A percentile compares a stretch with the other conserved stretches of the same genome.
Evolutionary conservation across 108 stramenopile genomes (phyloP).

Genomic region (Discostella pseudostelligera): DNA sequence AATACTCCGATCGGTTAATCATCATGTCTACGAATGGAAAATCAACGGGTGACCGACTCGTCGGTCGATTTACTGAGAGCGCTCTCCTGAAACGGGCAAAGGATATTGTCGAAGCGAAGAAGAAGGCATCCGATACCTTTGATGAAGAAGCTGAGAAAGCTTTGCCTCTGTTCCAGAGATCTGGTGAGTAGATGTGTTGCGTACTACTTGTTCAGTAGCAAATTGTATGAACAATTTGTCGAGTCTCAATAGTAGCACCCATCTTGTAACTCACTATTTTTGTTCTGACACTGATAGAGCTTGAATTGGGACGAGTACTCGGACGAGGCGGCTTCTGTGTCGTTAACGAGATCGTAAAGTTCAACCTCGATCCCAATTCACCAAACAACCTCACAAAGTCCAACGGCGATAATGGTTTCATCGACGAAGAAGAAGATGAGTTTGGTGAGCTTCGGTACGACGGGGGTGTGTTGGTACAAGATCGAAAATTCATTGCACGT

Average conservation of each 20-base stretch:
- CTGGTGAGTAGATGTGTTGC: slow-evolving; percentile 49
- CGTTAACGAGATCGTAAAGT: slow-evolving; percentile 59
- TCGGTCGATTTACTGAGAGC: slow-evolving; percentile 57
- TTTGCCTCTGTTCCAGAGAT: slow-evolving; percentile 61
- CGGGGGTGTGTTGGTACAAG: slow-evolving; percentile 68
- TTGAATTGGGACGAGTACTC: slow-evolving; percentile 66
- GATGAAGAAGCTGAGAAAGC: slow-evolving; percentile 57
- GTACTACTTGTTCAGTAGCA: too few species aligned
- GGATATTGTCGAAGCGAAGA: slow-evolving; percentile 61
- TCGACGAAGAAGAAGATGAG: slow-evolving; percentile 53
- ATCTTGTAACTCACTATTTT: too few species aligned
- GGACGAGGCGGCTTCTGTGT: slow-evolving; percentile 85
- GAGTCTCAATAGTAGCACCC: too few species aligned
- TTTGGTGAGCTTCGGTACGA: slow-evolving; percentile 54
- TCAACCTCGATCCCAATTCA: slow-evolving; percentile 42
- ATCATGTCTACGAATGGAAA: too few species aligned
- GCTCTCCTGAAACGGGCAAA: slow-evolving; percentile 62
- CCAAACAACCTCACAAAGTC: slow-evolving; percentile 9
- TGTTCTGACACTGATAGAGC: too few species aligned
- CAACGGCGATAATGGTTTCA: slow-evolving; percentile 1
- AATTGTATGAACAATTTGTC: too few species aligned
- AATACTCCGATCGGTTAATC: too few species aligned
- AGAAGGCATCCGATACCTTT: slow-evolving; percentile 51
- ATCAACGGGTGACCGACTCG: slow-evolving; percentile 27
- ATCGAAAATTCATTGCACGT: slow-evolving; percentile 72